A percentile compares a stretch with the other conserved stretches of the same genome.
These are phyloP conservation scores for Collybia sordida DNA, from an alignment of 768 basidiomycete species.

Conservation along the genomic window DNA sequence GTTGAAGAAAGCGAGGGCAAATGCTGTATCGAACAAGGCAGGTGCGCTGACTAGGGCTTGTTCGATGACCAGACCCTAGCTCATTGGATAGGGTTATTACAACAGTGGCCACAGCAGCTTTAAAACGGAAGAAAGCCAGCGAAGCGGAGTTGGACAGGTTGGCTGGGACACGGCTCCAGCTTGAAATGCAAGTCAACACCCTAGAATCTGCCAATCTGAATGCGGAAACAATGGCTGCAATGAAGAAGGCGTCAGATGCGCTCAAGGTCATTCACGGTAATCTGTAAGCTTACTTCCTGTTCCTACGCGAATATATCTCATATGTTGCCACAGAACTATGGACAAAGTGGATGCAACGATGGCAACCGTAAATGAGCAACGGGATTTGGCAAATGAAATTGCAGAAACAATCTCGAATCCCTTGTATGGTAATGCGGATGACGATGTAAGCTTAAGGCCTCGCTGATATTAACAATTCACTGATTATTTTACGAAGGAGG, in stretches of 20 bases:
- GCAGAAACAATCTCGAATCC: conserved; percentile 84
- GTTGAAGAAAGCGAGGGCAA: conserved; percentile 84
- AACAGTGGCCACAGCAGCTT: conserved; percentile 82
- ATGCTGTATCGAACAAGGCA: conserved; percentile 91
- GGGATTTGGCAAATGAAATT: conserved; percentile 91
- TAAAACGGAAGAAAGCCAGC: conserved; percentile 90
- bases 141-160: conserved; percentile 87
- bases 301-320: no score
- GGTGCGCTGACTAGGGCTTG: conserved; percentile 53
- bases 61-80: background rate
- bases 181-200: conserved; percentile 96
- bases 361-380: conserved; percentile 84
- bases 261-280: conserved; percentile 87
- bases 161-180: conserved; percentile 81
- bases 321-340: conserved; percentile 54
- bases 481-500: conserved; percentile 51
- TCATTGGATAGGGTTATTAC: conserved; percentile 10
- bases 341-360: conserved; percentile 91
- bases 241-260: conserved; percentile 93
- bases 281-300: conserved; percentile 58
- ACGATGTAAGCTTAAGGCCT: conserved; percentile 58
- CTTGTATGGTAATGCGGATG: conserved; percentile 51
- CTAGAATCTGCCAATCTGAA: conserved; percentile 98
- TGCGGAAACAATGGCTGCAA: conserved; percentile 93
- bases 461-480: conserved; percentile 1